Base-by-base conservation (phyloP, 768 basidiomycete genomes). In the Coprinellus aureogranulatus region DNA sequence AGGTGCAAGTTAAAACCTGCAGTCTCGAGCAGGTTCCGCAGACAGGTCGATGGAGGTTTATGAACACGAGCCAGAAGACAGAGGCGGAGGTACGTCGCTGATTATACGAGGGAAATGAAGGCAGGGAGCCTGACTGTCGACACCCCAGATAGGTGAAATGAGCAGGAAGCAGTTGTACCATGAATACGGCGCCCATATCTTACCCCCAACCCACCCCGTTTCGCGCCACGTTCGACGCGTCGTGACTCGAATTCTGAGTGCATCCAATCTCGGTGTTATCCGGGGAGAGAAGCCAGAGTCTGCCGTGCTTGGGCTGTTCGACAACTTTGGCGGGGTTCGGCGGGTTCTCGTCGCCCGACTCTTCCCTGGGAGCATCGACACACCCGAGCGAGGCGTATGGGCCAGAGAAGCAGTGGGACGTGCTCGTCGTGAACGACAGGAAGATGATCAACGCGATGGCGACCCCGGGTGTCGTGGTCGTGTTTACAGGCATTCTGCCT, bases 401-500 rank as follows among this genome's bases (percentile, higher is more conserved):
- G 62, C 79, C 70, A 5, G 60, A 65, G 40, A 76, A 68, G 53
- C 73, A 79, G 61, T 90, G 87, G 86, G 79, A 90, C 64, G 78
- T 94, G 0, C 76, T 90, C 47, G 92, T 95, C 2, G 88, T 94
- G 42, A 77, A 91, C 60, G 89, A 93, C 61, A 72, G 73, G 20
- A 81, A 80, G 42, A 75, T 82, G 10, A 79, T 90, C 59, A 95
- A 96, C 67, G 93, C 93, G 0, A 82, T 89, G 71, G 90, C 89
- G 8, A 72, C 78, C 2, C 88, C 87, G 51, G 90, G 93, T 85
- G 54, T 87, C 50, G 86, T 97, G 53, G 81, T 94, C 30, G 90
- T 98, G 10, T 96, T 91, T 66, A 94, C 92, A 0, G 94, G 94
- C 0, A 92, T 97, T 34, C 69, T 97, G 3, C 91, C 90, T 0